These are phyloP conservation scores for Maudiozyma saulgeensis DNA, from an alignment of 805 yeast genomes.

Conservation along the genomic window DNA sequence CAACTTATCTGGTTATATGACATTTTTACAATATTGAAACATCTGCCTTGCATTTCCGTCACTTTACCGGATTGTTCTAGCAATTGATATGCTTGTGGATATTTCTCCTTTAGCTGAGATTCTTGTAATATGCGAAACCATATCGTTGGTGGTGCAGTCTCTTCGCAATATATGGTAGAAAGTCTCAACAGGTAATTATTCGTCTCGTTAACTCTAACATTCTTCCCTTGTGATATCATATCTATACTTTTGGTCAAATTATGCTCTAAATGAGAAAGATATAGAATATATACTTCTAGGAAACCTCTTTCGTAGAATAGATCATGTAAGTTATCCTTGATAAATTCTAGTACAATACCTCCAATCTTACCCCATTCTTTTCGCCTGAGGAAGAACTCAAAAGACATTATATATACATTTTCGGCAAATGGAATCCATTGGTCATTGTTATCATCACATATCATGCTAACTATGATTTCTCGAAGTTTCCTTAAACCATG, in stretches of 20 bases:
- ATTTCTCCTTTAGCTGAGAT: background rate
- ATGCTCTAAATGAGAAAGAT: slow-evolving; percentile 14
- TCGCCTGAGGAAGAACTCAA: slow-evolving; percentile 8
- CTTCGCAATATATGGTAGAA: slow-evolving; percentile 3
- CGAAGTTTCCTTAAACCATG: slow-evolving; percentile 27
- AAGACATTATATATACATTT: slow-evolving; percentile 14
- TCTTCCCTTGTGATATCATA: background rate
- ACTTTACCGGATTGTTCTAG: slow-evolving; percentile 9
- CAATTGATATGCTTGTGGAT: slow-evolving; percentile 6
- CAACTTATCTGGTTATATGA: slow-evolving; percentile 18
- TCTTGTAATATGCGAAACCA: slow-evolving; percentile 12
- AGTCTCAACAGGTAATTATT: background rate
- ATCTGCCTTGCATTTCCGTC: slow-evolving; percentile 10
- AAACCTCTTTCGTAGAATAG: slow-evolving; percentile 5
- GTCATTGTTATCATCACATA: slow-evolving; percentile 6
- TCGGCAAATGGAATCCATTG: slow-evolving; percentile 9
- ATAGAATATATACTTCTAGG: slow-evolving; percentile 8
- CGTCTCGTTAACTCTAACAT: background rate
- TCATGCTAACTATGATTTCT: slow-evolving; percentile 19
- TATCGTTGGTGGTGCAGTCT: slow-evolving; percentile 1
- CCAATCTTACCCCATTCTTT: slow-evolving; percentile 10
- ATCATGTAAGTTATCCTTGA: slow-evolving; percentile 8
- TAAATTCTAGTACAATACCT: slow-evolving; percentile 10
- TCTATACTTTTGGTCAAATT: slow-evolving; percentile 10
- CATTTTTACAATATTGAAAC: slow-evolving; percentile 5